Evolutionary conservation across 2,329 filamentous ascomycete genomes (phyloP).

Genomic region (Alternaria consortialis): DNA sequence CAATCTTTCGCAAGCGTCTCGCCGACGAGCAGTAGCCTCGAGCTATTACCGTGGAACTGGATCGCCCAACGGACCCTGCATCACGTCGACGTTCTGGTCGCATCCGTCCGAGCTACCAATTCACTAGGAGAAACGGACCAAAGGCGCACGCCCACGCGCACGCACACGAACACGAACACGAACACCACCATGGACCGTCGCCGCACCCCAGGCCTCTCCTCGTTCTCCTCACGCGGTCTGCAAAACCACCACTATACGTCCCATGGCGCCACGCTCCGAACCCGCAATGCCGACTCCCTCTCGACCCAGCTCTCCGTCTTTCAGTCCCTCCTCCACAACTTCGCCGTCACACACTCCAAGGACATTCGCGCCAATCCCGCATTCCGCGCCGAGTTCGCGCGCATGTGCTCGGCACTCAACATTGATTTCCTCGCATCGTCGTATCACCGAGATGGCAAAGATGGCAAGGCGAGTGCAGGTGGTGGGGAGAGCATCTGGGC

Average conservation of each 20-base stretch:
- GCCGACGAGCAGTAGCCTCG: neutral
- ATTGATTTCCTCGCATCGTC: slow-evolving; percentile 83
- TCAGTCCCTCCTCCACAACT: slow-evolving; percentile 92
- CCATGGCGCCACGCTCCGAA: slow-evolving; percentile 87
- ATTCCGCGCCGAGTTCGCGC: slow-evolving; percentile 95
- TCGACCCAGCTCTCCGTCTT: slow-evolving; percentile 95
- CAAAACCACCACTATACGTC: slow-evolving; percentile 89
- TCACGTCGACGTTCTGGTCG: neutral
- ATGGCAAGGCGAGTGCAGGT: slow-evolving; percentile 57
- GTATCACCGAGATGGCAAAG: slow-evolving; percentile 59
- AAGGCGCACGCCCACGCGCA: neutral
- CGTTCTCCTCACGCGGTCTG: slow-evolving; percentile 66
- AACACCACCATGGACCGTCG: slow-evolving; percentile 58
- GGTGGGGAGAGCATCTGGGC: slow-evolving; percentile 81
- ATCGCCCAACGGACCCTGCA: slow-evolving; percentile 4
- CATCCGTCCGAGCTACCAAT: neutral
- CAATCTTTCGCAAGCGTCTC: neutral
- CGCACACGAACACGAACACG: neutral
- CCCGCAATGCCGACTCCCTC: slow-evolving; percentile 82
- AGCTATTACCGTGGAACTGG: neutral
- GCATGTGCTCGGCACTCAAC: slow-evolving; percentile 97
- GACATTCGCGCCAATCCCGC: slow-evolving; percentile 95
- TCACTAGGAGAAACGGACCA: neutral
- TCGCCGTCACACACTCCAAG: slow-evolving; percentile 91
- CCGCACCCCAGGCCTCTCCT: slow-evolving; percentile 88